Conservation (phyloP, 2,329 filamentous ascomycete species). For the Hortaea werneckii region DNA sequence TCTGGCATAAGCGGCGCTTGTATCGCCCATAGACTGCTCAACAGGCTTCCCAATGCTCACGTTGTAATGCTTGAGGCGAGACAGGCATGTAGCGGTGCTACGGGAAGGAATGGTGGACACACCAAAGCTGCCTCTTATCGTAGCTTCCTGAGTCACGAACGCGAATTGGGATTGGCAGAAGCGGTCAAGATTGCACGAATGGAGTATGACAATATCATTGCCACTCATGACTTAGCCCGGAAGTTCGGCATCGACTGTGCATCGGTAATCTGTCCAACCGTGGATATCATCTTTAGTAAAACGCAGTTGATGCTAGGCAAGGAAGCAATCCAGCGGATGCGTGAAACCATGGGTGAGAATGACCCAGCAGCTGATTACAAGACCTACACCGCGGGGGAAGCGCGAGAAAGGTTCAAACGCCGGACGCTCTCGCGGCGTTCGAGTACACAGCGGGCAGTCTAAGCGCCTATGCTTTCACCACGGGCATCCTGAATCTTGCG, state of each 20-base stretch:
- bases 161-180: constrained; percentile 36
- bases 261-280: constrained; percentile 41
- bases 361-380: constrained; percentile 36
- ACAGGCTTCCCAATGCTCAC: constrained; percentile 8
- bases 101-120: constrained; percentile 37
- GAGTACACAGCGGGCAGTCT: constrained; percentile 38
- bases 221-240: constrained; percentile 45
- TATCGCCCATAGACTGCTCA: constrained; percentile 28
- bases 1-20: constrained; percentile 31
- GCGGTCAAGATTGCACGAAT: constrained; percentile 36
- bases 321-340: constrained; percentile 37
- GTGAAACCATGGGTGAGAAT: constrained; percentile 33
- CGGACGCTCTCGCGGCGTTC: constrained; percentile 35
- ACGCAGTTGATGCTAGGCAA: constrained; percentile 31
- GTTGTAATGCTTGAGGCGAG: constrained; percentile 32
- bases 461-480: constrained; percentile 31
- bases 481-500: constrained; percentile 35
- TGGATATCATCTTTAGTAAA: constrained; percentile 49
- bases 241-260: constrained; percentile 42
- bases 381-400: constrained; percentile 35
- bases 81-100: constrained; percentile 29
- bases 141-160: constrained; percentile 40
- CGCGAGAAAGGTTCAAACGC: constrained; percentile 30
- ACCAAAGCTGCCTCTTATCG: constrained; percentile 43
- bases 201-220: constrained; percentile 38